Percentiles rank a stretch among this genome's conserved stretches.
phyloP scores from a whole-genome alignment of 441 rosid species.

The Syzygium syzygioides region DNA sequence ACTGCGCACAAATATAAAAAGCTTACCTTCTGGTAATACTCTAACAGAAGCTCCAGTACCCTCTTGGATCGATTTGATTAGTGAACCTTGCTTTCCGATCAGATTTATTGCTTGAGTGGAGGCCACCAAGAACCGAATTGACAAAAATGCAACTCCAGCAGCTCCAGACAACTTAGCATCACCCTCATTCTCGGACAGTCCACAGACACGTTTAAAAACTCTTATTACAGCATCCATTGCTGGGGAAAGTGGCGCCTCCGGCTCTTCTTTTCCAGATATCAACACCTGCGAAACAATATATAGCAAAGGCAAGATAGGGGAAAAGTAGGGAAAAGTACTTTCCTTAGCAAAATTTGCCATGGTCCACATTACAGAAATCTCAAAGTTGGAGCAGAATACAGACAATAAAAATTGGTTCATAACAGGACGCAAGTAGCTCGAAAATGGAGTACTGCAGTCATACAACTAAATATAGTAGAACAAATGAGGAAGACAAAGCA shows the following conservation, averaged over 20 bases:
- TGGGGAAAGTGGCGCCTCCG: constrained; percentile 64
- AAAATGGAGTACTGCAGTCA: neutral
- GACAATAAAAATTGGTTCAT: neutral
- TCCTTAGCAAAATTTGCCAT: neutral
- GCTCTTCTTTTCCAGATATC: constrained; percentile 81
- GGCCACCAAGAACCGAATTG: constrained; percentile 66
- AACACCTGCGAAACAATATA: constrained; percentile 40
- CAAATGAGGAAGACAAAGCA: neutral
- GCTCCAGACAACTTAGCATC: constrained; percentile 29
- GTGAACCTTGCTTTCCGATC: constrained; percentile 84
- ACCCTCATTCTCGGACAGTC: constrained; percentile 44
- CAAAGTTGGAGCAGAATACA: neutral
- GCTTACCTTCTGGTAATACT: constrained; percentile 63
- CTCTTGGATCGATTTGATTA: constrained; percentile 76
- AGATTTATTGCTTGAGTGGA: constrained; percentile 84
- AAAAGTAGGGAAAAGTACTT: neutral
- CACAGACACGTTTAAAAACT: constrained; percentile 67
- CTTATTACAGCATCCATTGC: constrained; percentile 81
- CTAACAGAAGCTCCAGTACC: constrained; percentile 69
- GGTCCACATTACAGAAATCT: neutral
- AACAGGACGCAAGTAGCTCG: neutral
- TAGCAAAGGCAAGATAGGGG: neutral
- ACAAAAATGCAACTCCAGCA: constrained; percentile 50
- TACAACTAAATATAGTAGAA: neutral
- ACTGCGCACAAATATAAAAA: neutral